Evolutionary conservation across 148 eudicot species (phyloP), one percentile per base, ranked within the genome.

Genomic region (Polygonum maritimum): DNA sequence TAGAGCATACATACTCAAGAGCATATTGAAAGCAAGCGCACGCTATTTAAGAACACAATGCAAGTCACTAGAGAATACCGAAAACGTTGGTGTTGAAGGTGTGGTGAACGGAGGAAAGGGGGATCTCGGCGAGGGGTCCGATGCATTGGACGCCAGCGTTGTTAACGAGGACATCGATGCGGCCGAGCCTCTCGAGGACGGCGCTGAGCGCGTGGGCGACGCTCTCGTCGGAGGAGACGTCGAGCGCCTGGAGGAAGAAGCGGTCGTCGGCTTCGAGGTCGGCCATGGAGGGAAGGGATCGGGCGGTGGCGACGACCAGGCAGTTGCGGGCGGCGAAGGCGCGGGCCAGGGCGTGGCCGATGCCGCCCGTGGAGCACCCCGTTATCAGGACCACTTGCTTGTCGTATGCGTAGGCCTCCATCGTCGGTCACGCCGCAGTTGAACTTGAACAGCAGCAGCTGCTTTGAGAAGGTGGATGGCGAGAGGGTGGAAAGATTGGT

Each of bases 111-210:
- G 84, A 60, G 69, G 88, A 82, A 0, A 94, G 38, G 51, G 97
- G 96, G 38, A 90, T 78, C 80, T 94, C 98, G 65, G 97, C 98
- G 41, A 92, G 85, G 35, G 98, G 98, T 1, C 96, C 98, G 26
- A 94, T 80, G 76, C 92, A 92, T 52, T 85, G 98, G 39, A 90
- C 86, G 4, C 97, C 98, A 7, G 97, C 97, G 71, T 94, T 94
- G 48, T 92, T 94, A 3, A 94, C 85, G 4, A 94, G 55, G 4
- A 94, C 49, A 84, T 94, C 98, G 51, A 94, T 84, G 33, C 87
- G 82, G 0, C 93, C 98, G 52, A 94, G 88, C 35, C 79, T 81
- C 18, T 88, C 84, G 2, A 92, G 74, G 73, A 86, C 88, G 9
- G 72, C 79, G 10, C 84, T 71, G 38, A 92, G 71, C 16, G 80